A percentile compares a stretch with the other conserved stretches of the same genome.
Evolutionary conservation across 2,329 filamentous ascomycete species (phyloP).

Genomic region (Monilinia laxa): DNA sequence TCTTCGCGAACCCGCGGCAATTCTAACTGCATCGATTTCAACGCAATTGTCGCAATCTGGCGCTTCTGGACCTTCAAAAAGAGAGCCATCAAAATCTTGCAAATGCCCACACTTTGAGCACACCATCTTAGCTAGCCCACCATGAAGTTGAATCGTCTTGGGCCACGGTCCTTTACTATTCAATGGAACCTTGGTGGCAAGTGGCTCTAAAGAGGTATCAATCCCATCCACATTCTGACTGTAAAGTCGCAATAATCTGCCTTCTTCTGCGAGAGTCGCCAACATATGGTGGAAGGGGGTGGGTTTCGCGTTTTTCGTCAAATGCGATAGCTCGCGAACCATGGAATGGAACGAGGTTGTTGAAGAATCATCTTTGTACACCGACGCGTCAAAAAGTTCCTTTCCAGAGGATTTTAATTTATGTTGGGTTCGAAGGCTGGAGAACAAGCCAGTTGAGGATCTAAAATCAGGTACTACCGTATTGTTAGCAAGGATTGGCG

Average conservation of each 20-base stretch:
- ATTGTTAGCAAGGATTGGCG: constrained; percentile 26
- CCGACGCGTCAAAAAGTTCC: constrained; percentile 93
- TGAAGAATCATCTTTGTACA: constrained; percentile 88
- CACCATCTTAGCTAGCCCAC: constrained; percentile 92
- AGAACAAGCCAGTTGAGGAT: constrained; percentile 86
- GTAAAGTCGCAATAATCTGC: constrained; percentile 84
- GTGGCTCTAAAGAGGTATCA: constrained; percentile 77
- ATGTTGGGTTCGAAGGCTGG: constrained; percentile 78
- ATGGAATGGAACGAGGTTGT: constrained; percentile 94
- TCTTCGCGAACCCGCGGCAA: constrained; percentile 79
- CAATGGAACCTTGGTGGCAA: constrained; percentile 79
- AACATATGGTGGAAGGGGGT: constrained; percentile 92
- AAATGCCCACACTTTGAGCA: constrained; percentile 88
- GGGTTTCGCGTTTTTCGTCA: constrained; percentile 74
- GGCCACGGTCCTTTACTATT: constrained; percentile 88
- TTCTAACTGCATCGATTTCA: constrained; percentile 72
- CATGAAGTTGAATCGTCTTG: constrained; percentile 87
- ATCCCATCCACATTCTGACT: constrained; percentile 97
- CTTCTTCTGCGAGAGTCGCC: constrained; percentile 83
- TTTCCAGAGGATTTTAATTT: constrained; percentile 93
- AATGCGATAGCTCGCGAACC: constrained; percentile 82
- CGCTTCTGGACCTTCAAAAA: constrained; percentile 82
- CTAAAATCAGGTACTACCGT: constrained; percentile 85
- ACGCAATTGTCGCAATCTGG: constrained; percentile 77
- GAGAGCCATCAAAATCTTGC: constrained; percentile 69